These are phyloP conservation scores for Penicillium bialowiezense DNA, from an alignment of 495 filamentous ascomycete genomes.

Conservation along the genomic window DNA sequence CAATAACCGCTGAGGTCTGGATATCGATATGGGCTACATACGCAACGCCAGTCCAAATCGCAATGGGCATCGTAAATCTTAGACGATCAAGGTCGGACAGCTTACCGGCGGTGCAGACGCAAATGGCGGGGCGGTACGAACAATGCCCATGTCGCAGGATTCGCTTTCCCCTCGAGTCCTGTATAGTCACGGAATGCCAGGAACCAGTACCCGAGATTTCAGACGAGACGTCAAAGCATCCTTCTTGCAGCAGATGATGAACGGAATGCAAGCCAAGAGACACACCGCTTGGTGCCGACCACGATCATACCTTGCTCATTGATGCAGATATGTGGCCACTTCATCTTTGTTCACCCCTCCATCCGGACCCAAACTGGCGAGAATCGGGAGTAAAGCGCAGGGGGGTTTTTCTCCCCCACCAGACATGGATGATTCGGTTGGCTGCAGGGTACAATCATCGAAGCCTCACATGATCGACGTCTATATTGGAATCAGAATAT, in stretches of 20 bases:
- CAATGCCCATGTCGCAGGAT: constrained; percentile 6
- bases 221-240: constrained; percentile 3
- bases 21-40: constrained; percentile 28
- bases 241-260: neutral
- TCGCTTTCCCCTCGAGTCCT: neutral
- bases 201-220: constrained; percentile 1
- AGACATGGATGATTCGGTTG: constrained; percentile 17
- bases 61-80: constrained; percentile 16
- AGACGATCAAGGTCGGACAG: constrained; percentile 8
- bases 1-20: constrained; percentile 17
- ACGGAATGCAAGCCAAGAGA: constrained; percentile 23
- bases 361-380: constrained; percentile 1
- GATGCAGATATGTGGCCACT: constrained; percentile 1
- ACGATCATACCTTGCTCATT: constrained; percentile 5
- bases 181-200: constrained; percentile 1
- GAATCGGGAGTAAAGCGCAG: constrained; percentile 2
- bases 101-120: constrained; percentile 26
- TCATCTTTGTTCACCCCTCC: neutral
- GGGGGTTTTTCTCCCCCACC: constrained; percentile 2
- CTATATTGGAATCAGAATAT: constrained; percentile 1
- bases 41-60: constrained; percentile 16
- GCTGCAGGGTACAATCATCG: constrained; percentile 14
- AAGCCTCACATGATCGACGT: constrained; percentile 9
- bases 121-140: constrained; percentile 12
- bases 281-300: constrained; percentile 23